These are phyloP conservation scores for Cercophora newfieldiana DNA, from an alignment of 495 filamentous ascomycete genomes.

Conservation along the genomic window DNA sequence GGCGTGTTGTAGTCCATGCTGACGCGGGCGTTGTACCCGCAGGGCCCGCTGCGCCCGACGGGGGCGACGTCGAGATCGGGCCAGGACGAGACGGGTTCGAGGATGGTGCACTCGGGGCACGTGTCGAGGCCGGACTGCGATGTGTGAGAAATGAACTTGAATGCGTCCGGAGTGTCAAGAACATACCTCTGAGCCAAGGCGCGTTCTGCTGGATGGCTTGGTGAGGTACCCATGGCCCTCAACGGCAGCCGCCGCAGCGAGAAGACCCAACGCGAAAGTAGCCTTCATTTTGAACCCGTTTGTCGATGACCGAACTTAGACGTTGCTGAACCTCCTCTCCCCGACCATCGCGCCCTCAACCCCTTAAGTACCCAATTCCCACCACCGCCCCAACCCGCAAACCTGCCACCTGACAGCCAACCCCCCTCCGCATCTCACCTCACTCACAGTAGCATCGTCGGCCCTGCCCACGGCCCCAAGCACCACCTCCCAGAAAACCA, in stretches of 20 bases:
- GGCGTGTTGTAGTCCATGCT: conserved; percentile 59
- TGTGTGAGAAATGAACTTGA: background rate
- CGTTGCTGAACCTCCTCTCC: background rate
- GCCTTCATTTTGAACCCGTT: conserved; percentile 23
- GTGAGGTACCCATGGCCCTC: conserved; percentile 53
- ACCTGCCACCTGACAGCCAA: background rate
- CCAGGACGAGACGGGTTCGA: conserved; percentile 56
- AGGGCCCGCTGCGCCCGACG: conserved; percentile 55
- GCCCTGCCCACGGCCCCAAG: background rate
- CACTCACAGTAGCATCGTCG: background rate
- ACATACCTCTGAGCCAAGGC: conserved; percentile 48
- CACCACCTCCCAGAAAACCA: background rate
- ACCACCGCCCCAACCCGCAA: background rate
- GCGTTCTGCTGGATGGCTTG: conserved; percentile 48
- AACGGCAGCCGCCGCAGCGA: conserved; percentile 23
- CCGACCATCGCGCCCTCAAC: background rate
- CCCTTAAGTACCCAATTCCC: background rate
- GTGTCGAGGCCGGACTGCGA: conserved; percentile 50
- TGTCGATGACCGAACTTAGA: background rate
- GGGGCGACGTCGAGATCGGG: conserved; percentile 47
- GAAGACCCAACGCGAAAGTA: background rate
- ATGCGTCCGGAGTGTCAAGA: background rate
- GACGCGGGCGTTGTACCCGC: conserved; percentile 58
- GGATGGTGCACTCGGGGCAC: conserved; percentile 58
- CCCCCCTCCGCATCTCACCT: background rate